phyloP scores from a whole-genome alignment of 208 protist genomes.

The Vickermania spadyakhi region DNA sequence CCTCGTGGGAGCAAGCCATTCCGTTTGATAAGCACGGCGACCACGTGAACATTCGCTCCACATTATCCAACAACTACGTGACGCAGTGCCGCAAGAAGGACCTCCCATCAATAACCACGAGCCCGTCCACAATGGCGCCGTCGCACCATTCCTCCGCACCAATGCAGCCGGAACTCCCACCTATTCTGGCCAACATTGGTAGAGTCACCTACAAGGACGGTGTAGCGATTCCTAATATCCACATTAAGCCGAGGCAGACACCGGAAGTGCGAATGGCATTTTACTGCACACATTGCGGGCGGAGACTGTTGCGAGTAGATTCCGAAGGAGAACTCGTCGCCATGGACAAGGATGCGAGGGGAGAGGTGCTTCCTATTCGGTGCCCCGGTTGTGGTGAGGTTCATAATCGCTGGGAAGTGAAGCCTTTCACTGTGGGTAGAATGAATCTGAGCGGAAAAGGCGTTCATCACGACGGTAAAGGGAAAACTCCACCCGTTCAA shows the following conservation, averaged over 20 bases:
- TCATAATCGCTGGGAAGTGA: constrained; percentile 64
- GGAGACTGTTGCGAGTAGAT: constrained; percentile 63
- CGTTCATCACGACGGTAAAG: background rate
- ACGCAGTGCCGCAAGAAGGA: background rate
- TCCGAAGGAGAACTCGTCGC: constrained; percentile 69
- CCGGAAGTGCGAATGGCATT: constrained; percentile 21
- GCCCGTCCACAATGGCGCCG: background rate
- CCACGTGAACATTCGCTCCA: constrained; percentile 66
- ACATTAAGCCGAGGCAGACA: background rate
- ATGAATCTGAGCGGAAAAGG: background rate
- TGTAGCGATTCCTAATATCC: background rate
- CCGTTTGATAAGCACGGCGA: constrained; percentile 69
- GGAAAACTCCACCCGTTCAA: background rate
- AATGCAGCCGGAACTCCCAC: background rate
- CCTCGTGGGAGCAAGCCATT: constrained; percentile 40
- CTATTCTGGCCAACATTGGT: constrained; percentile 13
- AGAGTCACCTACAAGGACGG: constrained; percentile 8
- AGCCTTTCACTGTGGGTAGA: constrained; percentile 20
- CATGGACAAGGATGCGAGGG: constrained; percentile 55
- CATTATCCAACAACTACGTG: constrained; percentile 66
- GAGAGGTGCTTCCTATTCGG: constrained; percentile 47
- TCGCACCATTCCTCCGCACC: background rate
- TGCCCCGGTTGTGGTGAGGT: constrained; percentile 68
- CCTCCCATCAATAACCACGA: background rate
- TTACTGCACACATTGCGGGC: constrained; percentile 62